A percentile compares a stretch with the other conserved stretches of the same genome.
phyloP scores from a whole-genome alignment of 257 asterid genomes.

The Solanum dulcamara region DNA sequence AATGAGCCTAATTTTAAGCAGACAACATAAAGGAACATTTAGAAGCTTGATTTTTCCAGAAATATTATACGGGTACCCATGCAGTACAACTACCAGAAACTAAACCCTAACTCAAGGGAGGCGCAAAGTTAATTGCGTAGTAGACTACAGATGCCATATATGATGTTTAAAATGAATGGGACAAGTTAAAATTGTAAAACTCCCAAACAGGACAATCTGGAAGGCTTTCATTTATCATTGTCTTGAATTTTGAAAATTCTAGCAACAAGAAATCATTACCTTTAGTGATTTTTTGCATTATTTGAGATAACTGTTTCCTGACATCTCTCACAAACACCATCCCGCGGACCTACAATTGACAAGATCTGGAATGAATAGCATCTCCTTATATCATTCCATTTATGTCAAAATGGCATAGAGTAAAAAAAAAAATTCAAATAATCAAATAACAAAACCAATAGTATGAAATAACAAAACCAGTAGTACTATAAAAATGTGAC shows the following conservation, averaged over 20 bases:
- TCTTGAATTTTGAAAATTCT: neutral
- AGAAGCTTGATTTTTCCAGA: neutral
- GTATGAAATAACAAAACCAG: neutral
- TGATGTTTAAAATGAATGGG: neutral
- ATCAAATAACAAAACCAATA: neutral
- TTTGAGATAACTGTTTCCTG: slow-evolving; percentile 80
- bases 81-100: neutral
- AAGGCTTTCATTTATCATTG: neutral
- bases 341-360: slow-evolving; percentile 66
- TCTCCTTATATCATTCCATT: neutral
- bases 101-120: neutral
- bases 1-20: slow-evolving; percentile 35
- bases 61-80: neutral
- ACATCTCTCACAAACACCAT: slow-evolving; percentile 88
- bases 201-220: neutral
- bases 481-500: neutral
- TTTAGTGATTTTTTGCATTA: slow-evolving; percentile 79
- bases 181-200: neutral
- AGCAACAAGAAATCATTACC: slow-evolving; percentile 24
- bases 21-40: neutral
- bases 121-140: neutral
- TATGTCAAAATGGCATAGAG: neutral
- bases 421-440: neutral
- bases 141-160: neutral
- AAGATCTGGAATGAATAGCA: slow-evolving; percentile 6